Conservation (phyloP, 495 filamentous ascomycete species). For the Neurospora sp. region DNA sequence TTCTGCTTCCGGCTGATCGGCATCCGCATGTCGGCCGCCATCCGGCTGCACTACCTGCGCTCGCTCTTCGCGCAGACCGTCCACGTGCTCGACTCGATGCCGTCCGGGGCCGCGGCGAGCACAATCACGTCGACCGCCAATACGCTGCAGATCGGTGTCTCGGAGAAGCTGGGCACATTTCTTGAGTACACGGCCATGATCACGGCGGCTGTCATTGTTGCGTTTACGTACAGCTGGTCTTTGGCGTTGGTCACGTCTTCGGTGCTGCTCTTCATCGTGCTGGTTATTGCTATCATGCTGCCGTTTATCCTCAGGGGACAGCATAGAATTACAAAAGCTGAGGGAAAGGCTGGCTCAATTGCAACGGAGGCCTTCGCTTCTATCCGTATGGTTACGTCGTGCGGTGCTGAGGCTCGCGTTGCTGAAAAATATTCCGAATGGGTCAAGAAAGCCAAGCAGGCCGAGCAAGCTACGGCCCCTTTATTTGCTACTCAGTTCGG, state of each 20-base stretch:
- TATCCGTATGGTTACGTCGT: conserved; percentile 52
- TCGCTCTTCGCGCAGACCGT: conserved; percentile 46
- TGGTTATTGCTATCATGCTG: conserved; percentile 43
- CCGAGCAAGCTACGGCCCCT: conserved; percentile 37
- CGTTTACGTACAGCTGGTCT: conserved; percentile 47
- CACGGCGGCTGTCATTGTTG: conserved; percentile 47
- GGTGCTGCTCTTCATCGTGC: conserved; percentile 43
- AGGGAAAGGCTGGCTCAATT: conserved; percentile 44
- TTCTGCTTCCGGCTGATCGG: conserved; percentile 39
- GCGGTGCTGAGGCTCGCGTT: conserved; percentile 49
- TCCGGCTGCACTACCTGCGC: conserved; percentile 42
- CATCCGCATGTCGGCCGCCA: conserved; percentile 39
- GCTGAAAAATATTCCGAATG: conserved; percentile 41
- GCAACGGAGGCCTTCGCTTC: conserved; percentile 47
- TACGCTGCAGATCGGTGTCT: conserved; percentile 48
- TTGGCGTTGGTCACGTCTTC: conserved; percentile 48
- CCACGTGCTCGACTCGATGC: conserved; percentile 48
- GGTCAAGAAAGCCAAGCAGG: conserved; percentile 45
- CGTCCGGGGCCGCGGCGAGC: conserved; percentile 39
- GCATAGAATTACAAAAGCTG: conserved; percentile 25
- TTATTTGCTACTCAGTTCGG: conserved; percentile 32
- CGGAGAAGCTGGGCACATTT: conserved; percentile 53
- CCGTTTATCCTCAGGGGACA: conserved; percentile 51
- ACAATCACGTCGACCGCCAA: conserved; percentile 52
- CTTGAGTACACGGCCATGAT: conserved; percentile 47